phyloP scores from a whole-genome alignment of 176 grass and related monocot genomes.

The Poa annua region DNA sequence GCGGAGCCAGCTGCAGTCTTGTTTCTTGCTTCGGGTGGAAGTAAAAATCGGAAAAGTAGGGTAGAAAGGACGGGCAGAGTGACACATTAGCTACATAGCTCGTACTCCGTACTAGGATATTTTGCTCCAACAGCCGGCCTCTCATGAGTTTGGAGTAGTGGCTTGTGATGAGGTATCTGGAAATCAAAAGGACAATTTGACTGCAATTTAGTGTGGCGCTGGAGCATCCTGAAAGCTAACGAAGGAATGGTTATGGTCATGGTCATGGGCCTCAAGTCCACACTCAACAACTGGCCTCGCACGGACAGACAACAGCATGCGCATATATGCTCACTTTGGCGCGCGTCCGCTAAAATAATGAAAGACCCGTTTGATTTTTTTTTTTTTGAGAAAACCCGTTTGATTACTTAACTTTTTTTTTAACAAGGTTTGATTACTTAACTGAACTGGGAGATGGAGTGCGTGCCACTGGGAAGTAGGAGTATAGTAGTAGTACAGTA shows the following conservation, averaged over 20 bases:
- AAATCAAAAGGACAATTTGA: neutral
- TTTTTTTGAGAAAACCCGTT: too few relatives aligned
- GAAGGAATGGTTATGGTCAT: neutral
- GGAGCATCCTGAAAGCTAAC: neutral
- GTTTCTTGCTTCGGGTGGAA: neutral
- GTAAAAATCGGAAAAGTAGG: neutral
- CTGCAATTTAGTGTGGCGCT: neutral
- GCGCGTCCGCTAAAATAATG: conserved; percentile 46
- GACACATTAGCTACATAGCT: neutral
- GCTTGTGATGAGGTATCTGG: conserved; percentile 1
- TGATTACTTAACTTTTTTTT: too few relatives aligned
- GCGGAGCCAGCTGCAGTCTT: conserved; percentile 37
- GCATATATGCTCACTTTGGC: neutral
- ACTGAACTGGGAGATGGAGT: neutral
- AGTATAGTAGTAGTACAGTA: too few relatives aligned
- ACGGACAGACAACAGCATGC: neutral
- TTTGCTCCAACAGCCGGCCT: too few relatives aligned
- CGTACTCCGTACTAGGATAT: too few relatives aligned
- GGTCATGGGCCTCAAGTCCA: conserved; percentile 9
- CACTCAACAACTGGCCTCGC: conserved; percentile 24
- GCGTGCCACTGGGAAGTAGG: neutral
- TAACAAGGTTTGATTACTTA: conserved; percentile 17
- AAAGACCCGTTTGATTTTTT: conserved; percentile 29
- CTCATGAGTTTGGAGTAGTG: neutral
- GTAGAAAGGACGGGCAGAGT: neutral